These are phyloP conservation scores for Gracilaria caudata DNA, from an alignment of 23 red algal species.

Conservation along the genomic window DNA sequence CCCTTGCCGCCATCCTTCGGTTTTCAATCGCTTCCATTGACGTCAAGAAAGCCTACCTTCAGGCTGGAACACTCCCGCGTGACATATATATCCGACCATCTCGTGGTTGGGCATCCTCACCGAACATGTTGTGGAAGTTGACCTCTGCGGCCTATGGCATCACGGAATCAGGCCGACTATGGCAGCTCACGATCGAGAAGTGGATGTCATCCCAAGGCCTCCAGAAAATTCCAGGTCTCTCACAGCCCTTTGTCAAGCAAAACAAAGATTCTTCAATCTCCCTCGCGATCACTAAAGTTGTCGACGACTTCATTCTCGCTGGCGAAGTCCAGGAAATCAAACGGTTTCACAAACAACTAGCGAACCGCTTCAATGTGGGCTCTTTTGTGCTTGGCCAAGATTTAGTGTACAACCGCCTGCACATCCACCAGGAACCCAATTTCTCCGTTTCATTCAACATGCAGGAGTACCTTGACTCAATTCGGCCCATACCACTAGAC, in stretches of 20 bases:
- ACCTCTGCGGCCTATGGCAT: slow-evolving; percentile 57
- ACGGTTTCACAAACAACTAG: neutral
- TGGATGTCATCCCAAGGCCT: neutral
- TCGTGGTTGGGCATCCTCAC: neutral
- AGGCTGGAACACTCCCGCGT: neutral
- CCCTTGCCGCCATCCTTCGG: slow-evolving; percentile 1
- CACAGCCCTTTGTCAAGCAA: neutral
- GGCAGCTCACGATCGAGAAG: slow-evolving; percentile 14
- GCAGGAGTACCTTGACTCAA: slow-evolving; percentile 34
- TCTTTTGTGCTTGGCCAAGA: neutral
- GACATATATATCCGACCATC: neutral
- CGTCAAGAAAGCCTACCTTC: slow-evolving; percentile 26
- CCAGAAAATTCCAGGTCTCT: slow-evolving; percentile 2
- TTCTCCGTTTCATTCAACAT: slow-evolving; percentile 9
- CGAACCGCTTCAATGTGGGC: neutral
- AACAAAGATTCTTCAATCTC: neutral
- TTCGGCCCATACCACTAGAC: neutral
- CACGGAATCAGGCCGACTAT: slow-evolving; percentile 13
- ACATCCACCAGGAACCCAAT: neutral
- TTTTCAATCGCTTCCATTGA: slow-evolving; percentile 13
- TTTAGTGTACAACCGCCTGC: slow-evolving; percentile 31
- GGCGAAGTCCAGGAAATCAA: neutral
- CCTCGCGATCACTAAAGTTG: slow-evolving; percentile 25
- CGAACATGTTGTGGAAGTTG: too few relatives aligned
- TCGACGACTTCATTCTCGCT: slow-evolving; percentile 8